Base-by-base conservation (phyloP, 345 rosid genomes). In the Moringa oleifera region DNA sequence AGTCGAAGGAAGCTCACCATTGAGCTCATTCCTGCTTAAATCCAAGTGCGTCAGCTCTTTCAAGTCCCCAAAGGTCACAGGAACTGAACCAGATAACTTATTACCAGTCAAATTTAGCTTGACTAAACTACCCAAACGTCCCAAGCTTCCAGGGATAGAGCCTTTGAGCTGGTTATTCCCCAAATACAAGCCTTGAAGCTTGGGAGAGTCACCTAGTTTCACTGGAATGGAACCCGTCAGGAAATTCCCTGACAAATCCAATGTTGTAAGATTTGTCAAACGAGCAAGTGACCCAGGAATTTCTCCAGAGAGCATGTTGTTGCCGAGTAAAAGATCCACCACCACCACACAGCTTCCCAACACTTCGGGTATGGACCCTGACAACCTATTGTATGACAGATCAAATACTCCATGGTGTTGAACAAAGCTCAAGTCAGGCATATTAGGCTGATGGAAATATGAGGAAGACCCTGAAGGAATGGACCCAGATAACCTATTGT, bases 401-500 rank as follows among this genome's bases (percentile, higher is more conserved):
- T 73, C 97, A 53, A 77, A 84, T 10, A 82, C 73, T 24, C 99
- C 97, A 55, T 73, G 95, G 76, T 94, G 99, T 77, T 94, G 99
- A 76, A 87, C 51, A 60, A 85, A 94, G 79, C 86, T 88, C 60
- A 71, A 55, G 58, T 82, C 96, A 36, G 96, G 99, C 59, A 94
- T 80, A 25, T 70, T 77, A 1, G 55, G 67, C 67, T 84, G 81
- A 50, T 68, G 86, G 66, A 94, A 94, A 69, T 94, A 94, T 31
- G 66, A 64, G 45, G 92, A 80, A 0, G 88, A 74, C 58, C 67
- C 77, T 0, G 74, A 69, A 55, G 98, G 96, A 57, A 94, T 90
- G 4, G 76, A 22, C 7, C 99, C 99, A 0, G 95, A 83, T 45
- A 94, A 76, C 63, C 75, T 77, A 71, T 91, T 94, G 71, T 77